Percentiles rank a stretch among this genome's conserved stretches.
These are phyloP conservation scores for Rhizopogon sp. DNA, from an alignment of 768 basidiomycete genomes.

Conservation along the genomic window DNA sequence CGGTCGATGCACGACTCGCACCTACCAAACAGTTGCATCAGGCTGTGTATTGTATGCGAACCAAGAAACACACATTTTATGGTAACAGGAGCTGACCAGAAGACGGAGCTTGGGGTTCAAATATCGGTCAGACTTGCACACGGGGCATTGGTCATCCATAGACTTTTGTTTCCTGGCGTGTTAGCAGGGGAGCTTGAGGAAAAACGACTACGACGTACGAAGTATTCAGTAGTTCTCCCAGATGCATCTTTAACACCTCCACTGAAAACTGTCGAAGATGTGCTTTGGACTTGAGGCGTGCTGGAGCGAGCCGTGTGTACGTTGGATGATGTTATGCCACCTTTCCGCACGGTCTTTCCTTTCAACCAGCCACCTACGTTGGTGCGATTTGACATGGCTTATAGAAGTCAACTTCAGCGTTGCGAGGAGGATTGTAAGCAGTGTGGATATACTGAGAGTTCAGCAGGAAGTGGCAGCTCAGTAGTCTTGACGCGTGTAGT, in stretches of 20 bases:
- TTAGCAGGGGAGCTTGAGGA: conserved; percentile 1
- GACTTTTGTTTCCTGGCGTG: conserved; percentile 37
- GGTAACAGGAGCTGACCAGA: conserved; percentile 94
- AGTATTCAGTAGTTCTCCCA: conserved; percentile 77
- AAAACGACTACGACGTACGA: conserved; percentile 41
- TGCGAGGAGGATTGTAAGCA: too few relatives aligned
- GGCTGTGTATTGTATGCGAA: neutral
- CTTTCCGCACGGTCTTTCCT: conserved; percentile 73
- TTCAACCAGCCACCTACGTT: conserved; percentile 50
- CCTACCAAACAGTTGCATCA: conserved; percentile 43
- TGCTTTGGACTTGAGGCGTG: conserved; percentile 66
- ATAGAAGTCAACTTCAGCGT: too few relatives aligned
- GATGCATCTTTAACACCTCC: conserved; percentile 86
- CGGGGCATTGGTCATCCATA: conserved; percentile 93
- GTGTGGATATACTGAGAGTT: too few relatives aligned
- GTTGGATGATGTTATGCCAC: conserved; percentile 39
- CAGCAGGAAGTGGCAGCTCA: too few relatives aligned
- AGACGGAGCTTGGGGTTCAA: conserved; percentile 91
- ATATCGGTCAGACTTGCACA: conserved; percentile 96
- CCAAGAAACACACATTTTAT: conserved; percentile 75
- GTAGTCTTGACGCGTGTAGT: too few relatives aligned
- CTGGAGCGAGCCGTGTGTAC: conserved; percentile 49
- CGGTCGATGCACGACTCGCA: conserved; percentile 99
- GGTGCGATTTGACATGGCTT: conserved; percentile 29
- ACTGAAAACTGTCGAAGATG: conserved; percentile 69